Base-by-base conservation (phyloP, 1,139 yeast species). In the Suhomyces anneliseae region DNA sequence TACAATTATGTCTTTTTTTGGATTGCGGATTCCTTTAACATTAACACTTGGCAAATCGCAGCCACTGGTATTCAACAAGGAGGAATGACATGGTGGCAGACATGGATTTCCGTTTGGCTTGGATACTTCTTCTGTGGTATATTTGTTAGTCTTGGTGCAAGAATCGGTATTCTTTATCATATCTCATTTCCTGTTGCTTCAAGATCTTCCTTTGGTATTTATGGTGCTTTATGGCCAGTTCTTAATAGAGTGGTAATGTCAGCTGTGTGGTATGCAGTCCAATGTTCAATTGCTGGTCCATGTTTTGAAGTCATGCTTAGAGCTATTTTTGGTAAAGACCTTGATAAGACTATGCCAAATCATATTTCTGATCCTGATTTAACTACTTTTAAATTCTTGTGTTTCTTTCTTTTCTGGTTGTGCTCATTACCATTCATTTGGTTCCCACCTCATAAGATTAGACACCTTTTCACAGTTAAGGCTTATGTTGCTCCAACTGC, bases 41-140 rank as follows among this genome's bases (percentile, higher is more conserved):
- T 90, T 58, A 88, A 87, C 61, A 88, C 96, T 9, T 89, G 95
- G 92, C 92, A 87, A 69, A 88, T 90, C 59, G 96, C 95, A 7
- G 83, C 93, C 4, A 85, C 95, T 1, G 95, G 95, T 54, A 72
- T 74, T 29, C 85, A 85, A 49, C 73, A 72, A 45, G 77, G 79
- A 37, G 93, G 93, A 7, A 70, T 89, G 68, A 81, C 84, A 14
- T 88, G 95, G 95, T 89, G 95, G 95, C 90, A 83, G 64, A 83
- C 87, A 12, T 89, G 96, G 95, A 62, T 88, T 33, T 79, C 93
- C 0, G 92, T 89, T 26, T 87, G 95, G 95, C 55, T 83, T 27
- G 90, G 90, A 11, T 84, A 84, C 62, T 61, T 74, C 34, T 62
- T 83, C 44, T 81, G 83, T 50, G 87, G 86, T 58, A 58, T 76